phyloP scores from a whole-genome alignment of 2,329 filamentous ascomycete species.

The Allantophomopsis lycopodina region DNA sequence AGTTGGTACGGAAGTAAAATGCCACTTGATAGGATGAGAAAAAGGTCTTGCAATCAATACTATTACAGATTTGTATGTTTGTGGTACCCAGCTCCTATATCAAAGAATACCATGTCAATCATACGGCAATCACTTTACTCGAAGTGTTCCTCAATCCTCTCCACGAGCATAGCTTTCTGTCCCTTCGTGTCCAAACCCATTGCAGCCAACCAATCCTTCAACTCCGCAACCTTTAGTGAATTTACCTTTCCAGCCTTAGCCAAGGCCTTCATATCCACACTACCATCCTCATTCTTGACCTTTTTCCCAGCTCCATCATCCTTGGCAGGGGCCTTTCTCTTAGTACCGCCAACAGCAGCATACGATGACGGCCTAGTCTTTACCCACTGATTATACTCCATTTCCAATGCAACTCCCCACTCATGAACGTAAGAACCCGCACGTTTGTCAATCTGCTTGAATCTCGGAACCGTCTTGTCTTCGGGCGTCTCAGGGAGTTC shows the following conservation, averaged over 20 bases:
- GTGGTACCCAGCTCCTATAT: no score
- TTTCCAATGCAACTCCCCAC: constrained; percentile 58
- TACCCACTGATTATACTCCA: constrained; percentile 17
- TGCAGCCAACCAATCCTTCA: constrained; percentile 10
- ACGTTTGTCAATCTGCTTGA: constrained; percentile 79
- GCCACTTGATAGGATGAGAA: no score
- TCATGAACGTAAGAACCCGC: constrained; percentile 66
- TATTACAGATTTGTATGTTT: no score
- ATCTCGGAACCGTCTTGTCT: constrained; percentile 76
- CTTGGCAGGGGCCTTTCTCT: constrained; percentile 35
- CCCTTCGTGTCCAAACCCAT: constrained; percentile 10
- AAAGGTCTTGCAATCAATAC: no score
- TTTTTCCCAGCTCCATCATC: constrained; percentile 1
- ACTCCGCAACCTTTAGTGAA: constrained; percentile 9
- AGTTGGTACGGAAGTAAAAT: no score
- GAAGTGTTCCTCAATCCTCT: constrained; percentile 4
- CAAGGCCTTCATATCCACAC: constrained; percentile 9
- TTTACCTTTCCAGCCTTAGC: constrained; percentile 5
- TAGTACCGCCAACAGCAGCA: constrained; percentile 16
- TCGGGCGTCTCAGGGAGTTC: constrained; percentile 62
- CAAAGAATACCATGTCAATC: no score
- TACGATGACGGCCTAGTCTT: constrained; percentile 1
- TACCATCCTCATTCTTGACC: constrained; percentile 9
- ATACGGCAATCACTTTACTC: no score
- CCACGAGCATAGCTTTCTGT: constrained; percentile 12